Evolutionary conservation across 2,329 filamentous ascomycete genomes (phyloP).

Genomic region (Fusarium proliferatum): DNA sequence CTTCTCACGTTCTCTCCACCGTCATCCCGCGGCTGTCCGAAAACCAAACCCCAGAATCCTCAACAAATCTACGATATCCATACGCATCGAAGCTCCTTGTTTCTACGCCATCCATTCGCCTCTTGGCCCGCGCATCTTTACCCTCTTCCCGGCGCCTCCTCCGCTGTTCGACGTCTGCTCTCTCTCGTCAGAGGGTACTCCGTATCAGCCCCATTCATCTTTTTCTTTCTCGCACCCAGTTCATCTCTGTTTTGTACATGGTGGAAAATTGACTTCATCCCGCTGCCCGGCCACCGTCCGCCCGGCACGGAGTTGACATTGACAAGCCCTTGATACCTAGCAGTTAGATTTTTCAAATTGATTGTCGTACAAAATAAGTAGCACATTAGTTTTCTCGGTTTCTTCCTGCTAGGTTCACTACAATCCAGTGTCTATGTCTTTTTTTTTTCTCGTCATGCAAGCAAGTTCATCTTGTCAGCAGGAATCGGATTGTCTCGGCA

Average conservation of each 20-base stretch:
- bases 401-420: not conserved
- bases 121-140: slow-evolving; percentile 39
- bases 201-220: slow-evolving; percentile 5
- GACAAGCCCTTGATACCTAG: not conserved
- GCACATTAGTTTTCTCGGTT: not conserved
- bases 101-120: slow-evolving; percentile 17
- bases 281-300: not conserved
- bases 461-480: not conserved
- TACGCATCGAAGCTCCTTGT: slow-evolving; percentile 19
- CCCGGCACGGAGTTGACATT: slow-evolving; percentile 6
- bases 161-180: slow-evolving; percentile 30
- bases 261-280: slow-evolving; percentile 24
- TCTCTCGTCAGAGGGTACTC: slow-evolving; percentile 5
- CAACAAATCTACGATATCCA: slow-evolving; percentile 38
- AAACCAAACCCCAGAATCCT: slow-evolving; percentile 33
- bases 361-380: not conserved
- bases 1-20: slow-evolving; percentile 14
- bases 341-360: not conserved
- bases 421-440: not conserved
- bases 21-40: slow-evolving; percentile 25
- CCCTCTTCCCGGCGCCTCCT: slow-evolving; percentile 37
- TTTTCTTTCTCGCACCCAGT: slow-evolving; percentile 6
- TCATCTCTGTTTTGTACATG: slow-evolving; percentile 13
- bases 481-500: not conserved
- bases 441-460: not conserved